A percentile compares a stretch with the other conserved stretches of the same genome.
Evolutionary conservation across 345 rosid species (phyloP).

Genomic region (Clarkia xantiana): DNA sequence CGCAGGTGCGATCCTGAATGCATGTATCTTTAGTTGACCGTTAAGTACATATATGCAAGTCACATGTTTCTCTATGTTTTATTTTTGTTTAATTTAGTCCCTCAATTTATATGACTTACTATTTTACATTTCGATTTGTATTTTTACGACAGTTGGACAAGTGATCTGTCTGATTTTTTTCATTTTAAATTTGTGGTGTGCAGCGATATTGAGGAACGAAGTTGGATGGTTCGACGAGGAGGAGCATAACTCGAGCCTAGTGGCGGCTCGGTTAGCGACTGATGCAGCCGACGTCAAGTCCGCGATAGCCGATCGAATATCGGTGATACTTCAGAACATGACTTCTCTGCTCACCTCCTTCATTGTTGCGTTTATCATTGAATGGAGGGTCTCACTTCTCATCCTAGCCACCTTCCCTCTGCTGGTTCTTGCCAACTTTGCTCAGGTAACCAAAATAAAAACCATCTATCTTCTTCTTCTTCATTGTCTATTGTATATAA

Average conservation of each 20-base stretch:
- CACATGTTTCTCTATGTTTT: too few species aligned
- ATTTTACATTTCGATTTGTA: too few species aligned
- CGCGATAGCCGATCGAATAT: constrained; percentile 91
- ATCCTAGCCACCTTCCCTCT: constrained; percentile 91
- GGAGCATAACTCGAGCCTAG: constrained; percentile 91
- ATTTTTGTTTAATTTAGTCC: background rate
- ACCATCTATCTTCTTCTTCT: background rate
- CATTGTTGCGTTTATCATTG: constrained; percentile 92
- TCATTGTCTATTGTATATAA: too few species aligned
- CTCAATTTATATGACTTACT: background rate
- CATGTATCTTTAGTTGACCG: too few species aligned
- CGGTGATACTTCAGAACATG: constrained; percentile 97
- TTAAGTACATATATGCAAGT: too few species aligned
- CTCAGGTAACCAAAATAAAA: constrained; percentile 47
- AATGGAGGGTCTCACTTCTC: constrained; percentile 99
- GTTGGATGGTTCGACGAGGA: constrained; percentile 99
- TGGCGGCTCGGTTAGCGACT: constrained; percentile 72
- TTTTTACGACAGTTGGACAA: too few species aligned
- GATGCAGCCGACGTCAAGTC: constrained; percentile 98
- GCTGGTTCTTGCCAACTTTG: constrained; percentile 95
- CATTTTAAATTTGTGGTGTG: constrained; percentile 5
- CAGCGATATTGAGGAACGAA: constrained; percentile 91
- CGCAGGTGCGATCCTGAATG: constrained; percentile 51
- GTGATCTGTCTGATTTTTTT: too few species aligned
- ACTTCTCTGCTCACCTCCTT: constrained; percentile 95